These are phyloP conservation scores for Phytophthora pistaciae DNA, from an alignment of 352 stramenopile species.

Conservation along the genomic window DNA sequence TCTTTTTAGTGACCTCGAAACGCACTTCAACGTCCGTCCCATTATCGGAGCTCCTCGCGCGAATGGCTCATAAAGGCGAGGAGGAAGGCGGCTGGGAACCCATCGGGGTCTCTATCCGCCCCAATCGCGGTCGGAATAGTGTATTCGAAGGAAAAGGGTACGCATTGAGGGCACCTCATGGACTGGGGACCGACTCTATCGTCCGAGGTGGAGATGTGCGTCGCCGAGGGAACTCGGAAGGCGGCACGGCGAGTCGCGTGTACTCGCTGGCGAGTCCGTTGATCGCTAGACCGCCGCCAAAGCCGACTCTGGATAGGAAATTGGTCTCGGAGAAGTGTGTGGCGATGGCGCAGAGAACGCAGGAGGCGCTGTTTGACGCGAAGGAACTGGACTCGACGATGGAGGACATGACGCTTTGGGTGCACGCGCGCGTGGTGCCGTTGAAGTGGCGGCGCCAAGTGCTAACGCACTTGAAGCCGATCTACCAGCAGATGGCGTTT, in stretches of 20 bases:
- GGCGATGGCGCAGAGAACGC: conserved; percentile 39
- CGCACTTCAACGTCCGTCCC: conserved; percentile 27
- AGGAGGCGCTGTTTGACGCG: conserved; percentile 45
- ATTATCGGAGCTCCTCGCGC: neutral
- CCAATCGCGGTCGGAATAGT: conserved; percentile 5
- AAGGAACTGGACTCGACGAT: conserved; percentile 42
- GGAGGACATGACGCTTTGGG: conserved; percentile 51
- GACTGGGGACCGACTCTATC: neutral
- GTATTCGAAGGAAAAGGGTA: conserved; percentile 16
- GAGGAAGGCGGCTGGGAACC: conserved; percentile 19
- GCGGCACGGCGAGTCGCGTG: conserved; percentile 20
- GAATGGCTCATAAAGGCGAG: neutral
- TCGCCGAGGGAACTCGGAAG: conserved; percentile 35
- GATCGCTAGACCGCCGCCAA: conserved; percentile 12
- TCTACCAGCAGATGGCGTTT: conserved; percentile 50
- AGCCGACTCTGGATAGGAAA: conserved; percentile 14
- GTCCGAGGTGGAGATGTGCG: conserved; percentile 9
- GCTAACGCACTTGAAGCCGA: conserved; percentile 40
- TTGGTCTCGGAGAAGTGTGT: conserved; percentile 48
- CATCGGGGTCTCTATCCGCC: neutral
- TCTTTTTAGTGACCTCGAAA: conserved; percentile 5
- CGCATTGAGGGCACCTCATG: conserved; percentile 9
- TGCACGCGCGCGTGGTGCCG: conserved; percentile 49
- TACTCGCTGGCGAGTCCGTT: conserved; percentile 20
- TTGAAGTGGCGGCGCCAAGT: conserved; percentile 51